Evolutionary conservation across 768 basidiomycete species (phyloP).

Genomic region (Suillus tomentosus): DNA sequence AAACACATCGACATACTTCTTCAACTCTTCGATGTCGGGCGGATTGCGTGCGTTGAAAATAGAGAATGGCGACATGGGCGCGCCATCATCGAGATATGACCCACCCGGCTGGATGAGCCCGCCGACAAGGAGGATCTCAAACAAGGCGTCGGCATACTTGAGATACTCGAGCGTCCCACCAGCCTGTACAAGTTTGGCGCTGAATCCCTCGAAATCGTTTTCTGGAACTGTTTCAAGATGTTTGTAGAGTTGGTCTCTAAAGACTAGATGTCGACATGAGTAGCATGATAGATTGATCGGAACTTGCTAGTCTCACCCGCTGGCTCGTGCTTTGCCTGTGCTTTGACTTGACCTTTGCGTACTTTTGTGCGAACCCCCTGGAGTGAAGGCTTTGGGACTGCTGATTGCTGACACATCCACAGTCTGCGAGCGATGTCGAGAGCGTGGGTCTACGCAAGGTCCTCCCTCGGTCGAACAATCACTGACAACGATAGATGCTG

Average conservation of each 20-base stretch:
- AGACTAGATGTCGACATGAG: slow-evolving; percentile 52
- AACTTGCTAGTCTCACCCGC: slow-evolving; percentile 45
- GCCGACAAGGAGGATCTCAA: slow-evolving; percentile 94
- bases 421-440: slow-evolving; percentile 44
- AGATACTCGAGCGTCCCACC: slow-evolving; percentile 92
- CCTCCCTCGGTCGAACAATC: too few species aligned
- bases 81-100: slow-evolving; percentile 83
- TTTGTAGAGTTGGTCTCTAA: slow-evolving; percentile 92
- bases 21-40: slow-evolving; percentile 81
- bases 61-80: slow-evolving; percentile 86
- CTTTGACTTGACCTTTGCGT: slow-evolving; percentile 90
- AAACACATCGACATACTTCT: slow-evolving; percentile 91
- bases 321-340: slow-evolving; percentile 92
- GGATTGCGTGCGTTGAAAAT: slow-evolving; percentile 81
- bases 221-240: slow-evolving; percentile 81
- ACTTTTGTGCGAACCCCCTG: slow-evolving; percentile 93
- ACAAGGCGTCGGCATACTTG: slow-evolving; percentile 96
- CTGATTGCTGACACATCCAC: slow-evolving; percentile 93
- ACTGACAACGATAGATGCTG: too few species aligned
- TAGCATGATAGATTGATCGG: neutral
- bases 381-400: slow-evolving; percentile 84
- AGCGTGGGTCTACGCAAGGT: slow-evolving; percentile 30
- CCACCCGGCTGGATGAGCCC: slow-evolving; percentile 97
- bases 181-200: slow-evolving; percentile 86
- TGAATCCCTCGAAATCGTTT: slow-evolving; percentile 80